phyloP scores from a whole-genome alignment of 371 early-diverging fungal species.

The Haplosporangium sp. region DNA sequence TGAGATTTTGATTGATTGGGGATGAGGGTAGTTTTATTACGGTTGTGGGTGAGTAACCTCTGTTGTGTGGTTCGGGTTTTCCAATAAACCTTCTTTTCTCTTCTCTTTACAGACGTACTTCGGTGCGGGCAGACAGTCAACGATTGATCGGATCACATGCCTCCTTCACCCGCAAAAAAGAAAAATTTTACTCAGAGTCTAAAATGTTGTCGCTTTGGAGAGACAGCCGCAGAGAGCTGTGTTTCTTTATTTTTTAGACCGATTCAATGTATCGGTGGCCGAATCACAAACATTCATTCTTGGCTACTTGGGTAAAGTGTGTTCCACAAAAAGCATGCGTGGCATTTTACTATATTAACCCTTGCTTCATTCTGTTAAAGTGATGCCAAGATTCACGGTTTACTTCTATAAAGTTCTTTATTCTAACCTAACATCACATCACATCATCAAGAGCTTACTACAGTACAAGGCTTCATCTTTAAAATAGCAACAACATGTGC shows the following conservation, averaged over 20 bases:
- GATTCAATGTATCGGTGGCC: too few species aligned
- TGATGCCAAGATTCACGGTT: too few species aligned
- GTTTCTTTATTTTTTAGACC: not conserved
- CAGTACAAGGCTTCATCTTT: not conserved
- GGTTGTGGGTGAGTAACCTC: not conserved
- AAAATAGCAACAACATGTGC: too few species aligned
- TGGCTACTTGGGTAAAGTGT: too few species aligned
- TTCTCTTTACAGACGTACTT: not conserved
- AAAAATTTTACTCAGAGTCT: too few species aligned
- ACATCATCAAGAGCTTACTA: too few species aligned
- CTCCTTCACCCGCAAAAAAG: not conserved
- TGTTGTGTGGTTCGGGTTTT: not conserved
- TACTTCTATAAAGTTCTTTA: too few species aligned
- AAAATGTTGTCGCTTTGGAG: conserved; percentile 3
- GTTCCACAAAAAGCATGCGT: too few species aligned
- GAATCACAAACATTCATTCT: not conserved
- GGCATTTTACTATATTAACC: too few species aligned
- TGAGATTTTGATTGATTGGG: not conserved
- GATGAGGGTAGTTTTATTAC: not conserved
- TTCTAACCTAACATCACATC: too few species aligned
- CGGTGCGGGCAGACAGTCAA: not conserved
- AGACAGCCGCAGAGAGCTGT: not conserved
- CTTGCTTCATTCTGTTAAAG: too few species aligned
- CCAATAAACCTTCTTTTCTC: conserved; percentile 9
- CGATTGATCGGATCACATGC: conserved; percentile 20